These are phyloP conservation scores for Echium plantagineum DNA, from an alignment of 257 asterid species.

Conservation along the genomic window DNA sequence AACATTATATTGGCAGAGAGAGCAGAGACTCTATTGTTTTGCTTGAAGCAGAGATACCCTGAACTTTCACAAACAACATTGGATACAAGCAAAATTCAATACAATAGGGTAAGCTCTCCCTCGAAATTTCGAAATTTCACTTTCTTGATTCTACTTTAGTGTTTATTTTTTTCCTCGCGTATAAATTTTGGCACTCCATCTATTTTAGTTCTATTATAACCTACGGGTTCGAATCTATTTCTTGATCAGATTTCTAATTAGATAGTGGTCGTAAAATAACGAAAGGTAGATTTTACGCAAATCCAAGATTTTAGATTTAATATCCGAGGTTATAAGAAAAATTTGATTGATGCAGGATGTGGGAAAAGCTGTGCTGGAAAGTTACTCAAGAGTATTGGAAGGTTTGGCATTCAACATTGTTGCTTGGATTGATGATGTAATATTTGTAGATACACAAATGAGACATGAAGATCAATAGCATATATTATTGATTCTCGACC, in stretches of 20 bases:
- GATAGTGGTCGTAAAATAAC: too few relatives aligned
- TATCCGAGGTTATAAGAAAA: too few relatives aligned
- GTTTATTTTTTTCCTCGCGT: background rate
- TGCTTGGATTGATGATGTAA: slow-evolving; percentile 79
- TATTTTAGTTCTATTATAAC: too few relatives aligned
- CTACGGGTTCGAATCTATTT: too few relatives aligned
- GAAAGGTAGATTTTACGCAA: too few relatives aligned
- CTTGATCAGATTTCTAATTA: too few relatives aligned
- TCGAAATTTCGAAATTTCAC: background rate
- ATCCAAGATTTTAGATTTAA: too few relatives aligned
- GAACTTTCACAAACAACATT: slow-evolving; percentile 80
- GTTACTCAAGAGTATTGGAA: slow-evolving; percentile 88
- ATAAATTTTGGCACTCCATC: too few relatives aligned
- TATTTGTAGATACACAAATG: slow-evolving; percentile 55
- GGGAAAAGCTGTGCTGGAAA: slow-evolving; percentile 83
- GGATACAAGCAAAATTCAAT: slow-evolving; percentile 75
- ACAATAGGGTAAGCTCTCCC: slow-evolving; percentile 43
- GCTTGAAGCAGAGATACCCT: slow-evolving; percentile 73
- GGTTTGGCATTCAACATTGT: slow-evolving; percentile 76
- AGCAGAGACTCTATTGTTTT: slow-evolving; percentile 58
- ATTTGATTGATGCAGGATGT: slow-evolving; percentile 49
- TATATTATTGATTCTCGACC: background rate
- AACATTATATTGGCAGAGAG: slow-evolving; percentile 56
- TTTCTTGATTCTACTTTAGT: background rate
- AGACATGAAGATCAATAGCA: slow-evolving; percentile 33